Conservation (phyloP, 805 yeast genomes). For the Candida tammaniensis region DNA sequence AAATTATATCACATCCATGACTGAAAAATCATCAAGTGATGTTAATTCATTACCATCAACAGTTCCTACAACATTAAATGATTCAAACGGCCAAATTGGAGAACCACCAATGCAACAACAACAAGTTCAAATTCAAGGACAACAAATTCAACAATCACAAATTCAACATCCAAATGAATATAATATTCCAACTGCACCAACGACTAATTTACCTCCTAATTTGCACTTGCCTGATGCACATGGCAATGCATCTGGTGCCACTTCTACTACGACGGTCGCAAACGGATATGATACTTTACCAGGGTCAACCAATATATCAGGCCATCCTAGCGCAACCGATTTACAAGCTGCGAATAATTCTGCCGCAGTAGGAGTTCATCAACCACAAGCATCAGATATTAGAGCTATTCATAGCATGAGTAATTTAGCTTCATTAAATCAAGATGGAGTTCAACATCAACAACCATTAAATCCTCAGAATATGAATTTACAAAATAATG, state of each 20-base stretch:
- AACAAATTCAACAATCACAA: background rate
- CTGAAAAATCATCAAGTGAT: slow-evolving; percentile 20
- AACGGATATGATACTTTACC: slow-evolving; percentile 12
- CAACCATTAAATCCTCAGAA: slow-evolving; percentile 6
- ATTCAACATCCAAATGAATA: slow-evolving; percentile 2
- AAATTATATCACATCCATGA: slow-evolving; percentile 25
- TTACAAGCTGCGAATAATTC: slow-evolving; percentile 19
- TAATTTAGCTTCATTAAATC: slow-evolving; percentile 18
- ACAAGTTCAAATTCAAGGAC: slow-evolving; percentile 1
- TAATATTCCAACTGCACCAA: slow-evolving; percentile 5
- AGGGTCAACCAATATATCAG: slow-evolving; percentile 10
- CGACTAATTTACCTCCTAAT: slow-evolving; percentile 6
- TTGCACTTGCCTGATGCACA: slow-evolving; percentile 7
- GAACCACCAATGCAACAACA: background rate
- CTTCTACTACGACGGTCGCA: slow-evolving; percentile 4
- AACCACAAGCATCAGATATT: slow-evolving; percentile 15
- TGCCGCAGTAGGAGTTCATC: slow-evolving; percentile 2
- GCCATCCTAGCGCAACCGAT: slow-evolving; percentile 26
- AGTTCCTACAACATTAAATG: slow-evolving; percentile 33
- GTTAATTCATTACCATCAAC: slow-evolving; percentile 35
- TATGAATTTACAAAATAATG: background rate
- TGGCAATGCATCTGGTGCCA: slow-evolving; percentile 5
- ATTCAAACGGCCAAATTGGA: too few relatives aligned
- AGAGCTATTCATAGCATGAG: slow-evolving; percentile 28
- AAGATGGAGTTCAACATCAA: slow-evolving; percentile 9